phyloP scores from a whole-genome alignment of 176 grass and related monocot species.

The Ananas comosus region DNA sequence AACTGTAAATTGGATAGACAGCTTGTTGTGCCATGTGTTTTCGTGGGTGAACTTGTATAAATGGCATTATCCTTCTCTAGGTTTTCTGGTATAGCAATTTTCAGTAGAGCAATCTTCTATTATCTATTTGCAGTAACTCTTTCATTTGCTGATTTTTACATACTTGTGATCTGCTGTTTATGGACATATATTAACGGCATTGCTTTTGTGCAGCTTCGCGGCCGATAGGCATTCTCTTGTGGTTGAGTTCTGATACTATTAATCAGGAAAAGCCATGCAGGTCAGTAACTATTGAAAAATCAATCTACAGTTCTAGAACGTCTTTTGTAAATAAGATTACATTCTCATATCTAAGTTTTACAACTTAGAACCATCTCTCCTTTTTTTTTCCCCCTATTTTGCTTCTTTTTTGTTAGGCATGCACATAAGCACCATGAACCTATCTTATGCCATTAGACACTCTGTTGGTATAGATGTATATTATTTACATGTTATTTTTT shows the following conservation, averaged over 20 bases:
- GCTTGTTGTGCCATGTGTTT: neutral
- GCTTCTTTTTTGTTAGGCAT: too few species aligned
- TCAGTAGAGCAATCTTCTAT: neutral
- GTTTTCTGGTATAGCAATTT: neutral
- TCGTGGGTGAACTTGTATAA: neutral
- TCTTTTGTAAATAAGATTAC: too few species aligned
- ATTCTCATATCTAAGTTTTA: too few species aligned
- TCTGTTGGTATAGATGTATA: too few species aligned
- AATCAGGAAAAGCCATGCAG: constrained; percentile 8
- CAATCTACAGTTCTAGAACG: too few species aligned
- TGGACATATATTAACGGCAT: neutral
- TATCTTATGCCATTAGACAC: too few species aligned
- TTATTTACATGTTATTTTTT: too few species aligned
- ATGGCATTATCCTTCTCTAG: neutral
- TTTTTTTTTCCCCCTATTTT: too few species aligned
- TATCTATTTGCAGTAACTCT: neutral
- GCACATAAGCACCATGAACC: too few species aligned
- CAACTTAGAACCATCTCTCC: too few species aligned
- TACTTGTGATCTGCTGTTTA: neutral
- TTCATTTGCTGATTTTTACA: neutral
- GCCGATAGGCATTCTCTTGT: neutral
- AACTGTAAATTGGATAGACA: too few species aligned
- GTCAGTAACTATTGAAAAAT: neutral
- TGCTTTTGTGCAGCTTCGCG: neutral
- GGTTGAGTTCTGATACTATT: neutral